Evolutionary conservation across 2,329 filamentous ascomycete genomes (phyloP), one percentile per base, ranked within the genome.

Genomic region (Fusarium siculi): DNA sequence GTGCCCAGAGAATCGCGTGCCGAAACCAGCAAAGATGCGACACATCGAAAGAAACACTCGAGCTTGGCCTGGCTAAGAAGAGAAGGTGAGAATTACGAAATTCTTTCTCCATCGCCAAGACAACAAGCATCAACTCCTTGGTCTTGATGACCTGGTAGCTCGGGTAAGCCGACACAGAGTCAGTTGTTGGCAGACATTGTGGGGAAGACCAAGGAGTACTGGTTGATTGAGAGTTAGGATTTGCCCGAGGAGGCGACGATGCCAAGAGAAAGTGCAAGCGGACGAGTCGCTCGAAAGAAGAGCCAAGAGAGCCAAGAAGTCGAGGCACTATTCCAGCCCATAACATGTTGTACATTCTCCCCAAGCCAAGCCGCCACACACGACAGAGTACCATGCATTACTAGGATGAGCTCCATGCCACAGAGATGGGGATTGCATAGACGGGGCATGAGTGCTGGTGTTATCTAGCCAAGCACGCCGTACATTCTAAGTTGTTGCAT

Each of bases 231-330:
- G 65, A 28, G 34, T 44, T 46, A n/a, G 64, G 43, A 61, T 76
- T 75, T 74, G 73, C 53, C 67, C 73, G 68, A 74, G 54, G 70
- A 70, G 70, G 62, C 62, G 52, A 61, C 40, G 71, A 74, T 75
- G 73, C 70, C 70, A 75, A 72, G 73, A 62, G n/a, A 40, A 53
- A 57, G 54, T 42, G 63, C 63, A 60, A 58, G 60, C 44, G 62
- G 63, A 43, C 63, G 56, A 73, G 69, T 60, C 37, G 59, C 54
- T 72, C 44, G 56, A 70, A 42, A 47, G 40, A 57, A 62, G 30
- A 50, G 72, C 71, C 67, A 74, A 74, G 68, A 60, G 32, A 50
- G 72, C 71, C 70, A 73, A 74, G 68, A 59, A 68, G 46, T 69
- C 57, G 49, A 74, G 68, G 57, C 44, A 68, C 34, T 61, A 47